Percentiles rank a stretch among this genome's conserved stretches.
phyloP scores from a whole-genome alignment of 805 yeast genomes.

The Candida ipomoeae region DNA sequence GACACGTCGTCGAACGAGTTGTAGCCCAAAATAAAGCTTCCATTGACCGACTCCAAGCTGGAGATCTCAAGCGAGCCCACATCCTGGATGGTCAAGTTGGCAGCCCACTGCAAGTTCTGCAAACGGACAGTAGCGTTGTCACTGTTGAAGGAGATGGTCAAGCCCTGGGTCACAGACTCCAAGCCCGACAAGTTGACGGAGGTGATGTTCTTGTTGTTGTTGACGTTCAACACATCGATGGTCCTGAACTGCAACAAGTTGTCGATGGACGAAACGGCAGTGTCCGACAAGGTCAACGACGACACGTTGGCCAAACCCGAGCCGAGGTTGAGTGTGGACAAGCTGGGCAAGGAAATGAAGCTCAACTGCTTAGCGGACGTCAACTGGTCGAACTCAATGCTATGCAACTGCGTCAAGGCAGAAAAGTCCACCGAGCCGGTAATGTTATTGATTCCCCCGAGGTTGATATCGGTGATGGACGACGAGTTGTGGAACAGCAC shows the following conservation, averaged over 20 bases:
- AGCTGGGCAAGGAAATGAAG: constrained; percentile 40
- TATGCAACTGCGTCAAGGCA: constrained; percentile 38
- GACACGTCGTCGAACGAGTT: constrained; percentile 33
- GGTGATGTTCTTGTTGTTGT: constrained; percentile 43
- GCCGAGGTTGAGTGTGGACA: constrained; percentile 35
- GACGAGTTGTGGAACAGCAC: constrained; percentile 37
- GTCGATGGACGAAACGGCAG: constrained; percentile 36
- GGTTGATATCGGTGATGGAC: constrained; percentile 30
- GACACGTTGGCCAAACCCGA: constrained; percentile 32
- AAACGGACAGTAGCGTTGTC: constrained; percentile 26
- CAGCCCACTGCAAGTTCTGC: constrained; percentile 37
- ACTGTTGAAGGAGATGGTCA: constrained; percentile 39
- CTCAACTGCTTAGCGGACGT: constrained; percentile 27
- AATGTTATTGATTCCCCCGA: constrained; percentile 28
- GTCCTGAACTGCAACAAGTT: constrained; percentile 28
- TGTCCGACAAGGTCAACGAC: constrained; percentile 36
- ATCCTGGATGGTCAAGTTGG: constrained; percentile 44
- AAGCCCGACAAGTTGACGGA: constrained; percentile 29
- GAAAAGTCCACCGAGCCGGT: constrained; percentile 34
- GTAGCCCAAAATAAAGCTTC: constrained; percentile 37
- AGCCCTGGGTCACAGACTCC: constrained; percentile 30
- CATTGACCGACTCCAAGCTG: constrained; percentile 37
- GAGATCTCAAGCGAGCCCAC: constrained; percentile 27
- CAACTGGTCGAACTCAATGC: constrained; percentile 33
- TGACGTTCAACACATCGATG: constrained; percentile 34